Conservation (phyloP, 2,329 filamentous ascomycete species). For the Epichloe glyceriae region DNA sequence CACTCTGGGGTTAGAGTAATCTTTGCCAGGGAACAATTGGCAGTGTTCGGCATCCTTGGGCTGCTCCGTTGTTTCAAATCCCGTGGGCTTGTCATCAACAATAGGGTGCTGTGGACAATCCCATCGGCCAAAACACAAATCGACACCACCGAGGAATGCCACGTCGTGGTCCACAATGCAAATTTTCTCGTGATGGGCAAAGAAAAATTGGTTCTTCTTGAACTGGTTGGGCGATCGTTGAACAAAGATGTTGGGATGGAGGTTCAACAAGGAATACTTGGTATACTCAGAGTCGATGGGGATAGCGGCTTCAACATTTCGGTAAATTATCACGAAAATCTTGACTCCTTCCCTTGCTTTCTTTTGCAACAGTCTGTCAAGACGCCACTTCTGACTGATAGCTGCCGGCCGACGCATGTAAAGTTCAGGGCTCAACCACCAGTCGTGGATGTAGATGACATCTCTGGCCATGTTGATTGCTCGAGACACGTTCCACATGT, state of each 20-base stretch:
- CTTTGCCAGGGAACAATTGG: constrained; percentile 93
- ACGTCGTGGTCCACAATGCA: constrained; percentile 92
- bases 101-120: constrained; percentile 88
- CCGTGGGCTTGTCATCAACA: constrained; percentile 86
- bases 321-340: constrained; percentile 93
- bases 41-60: constrained; percentile 89
- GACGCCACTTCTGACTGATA: constrained; percentile 95
- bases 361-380: constrained; percentile 82
- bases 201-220: constrained; percentile 98
- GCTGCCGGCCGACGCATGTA: constrained; percentile 89
- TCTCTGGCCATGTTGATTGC: constrained; percentile 95
- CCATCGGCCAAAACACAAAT: constrained; percentile 95
- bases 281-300: constrained; percentile 98
- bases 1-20: constrained; percentile 93
- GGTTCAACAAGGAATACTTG: constrained; percentile 86
- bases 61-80: constrained; percentile 64
- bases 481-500: constrained; percentile 98
- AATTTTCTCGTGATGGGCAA: constrained; percentile 97
- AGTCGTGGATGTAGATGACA: constrained; percentile 98
- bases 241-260: constrained; percentile 93
- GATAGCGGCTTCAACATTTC: constrained; percentile 92
- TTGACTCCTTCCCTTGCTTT: constrained; percentile 95
- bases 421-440: constrained; percentile 94
- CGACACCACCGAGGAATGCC: constrained; percentile 89
- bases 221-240: constrained; percentile 95